Base-by-base conservation (phyloP, 2,329 filamentous ascomycete genomes). In the Pleurostoma richardsiae region DNA sequence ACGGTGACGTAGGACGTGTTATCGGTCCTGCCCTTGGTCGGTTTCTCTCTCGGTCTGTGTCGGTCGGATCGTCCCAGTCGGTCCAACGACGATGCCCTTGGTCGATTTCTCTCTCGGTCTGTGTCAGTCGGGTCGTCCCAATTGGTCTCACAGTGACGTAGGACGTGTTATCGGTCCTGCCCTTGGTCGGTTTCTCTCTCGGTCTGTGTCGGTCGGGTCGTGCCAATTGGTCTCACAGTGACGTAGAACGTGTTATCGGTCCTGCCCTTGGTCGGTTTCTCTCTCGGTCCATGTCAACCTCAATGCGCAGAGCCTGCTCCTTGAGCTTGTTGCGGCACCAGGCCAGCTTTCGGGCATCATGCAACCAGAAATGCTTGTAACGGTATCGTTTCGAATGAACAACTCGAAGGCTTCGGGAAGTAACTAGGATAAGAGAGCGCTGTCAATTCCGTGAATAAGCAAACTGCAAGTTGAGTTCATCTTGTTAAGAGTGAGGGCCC, bases 341-440 rank as follows among this genome's bases (percentile, higher is more conserved):
- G 11, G 90, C 91, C 41, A 99, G 76, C 64, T 86, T 89, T 58
- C 85, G 84, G 29, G 89, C 88, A 68, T 97, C 90, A 56, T 82
- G 90, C 47, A 96, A 79, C 79, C 85, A 90, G 4, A 66, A 70
- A 48, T 72, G 19, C 19, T 19, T 19, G 19, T 19, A 19, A 19
- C 19, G 19, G 19, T 19, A 19, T 19, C 19, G 19, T 19, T 19
- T 19, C 19, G 19, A 19, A 19, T 19, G 19, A 19, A 19, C 19
- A 19, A 19, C 19, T 19, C 19, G 19, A 19, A 19, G 19, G 19
- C 19, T 19, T 19, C 19, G 19, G 19, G 19, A 19, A 19, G 19
- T 19, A 19, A 19, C 19, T 19, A 19, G 19, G 19, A 19, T 19
- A 19, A 19, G 19, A 19, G 19, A 19, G 19, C 19, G 19, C 19